These are phyloP conservation scores for Echium plantagineum DNA, from an alignment of 257 asterid genomes.

Conservation along the genomic window DNA sequence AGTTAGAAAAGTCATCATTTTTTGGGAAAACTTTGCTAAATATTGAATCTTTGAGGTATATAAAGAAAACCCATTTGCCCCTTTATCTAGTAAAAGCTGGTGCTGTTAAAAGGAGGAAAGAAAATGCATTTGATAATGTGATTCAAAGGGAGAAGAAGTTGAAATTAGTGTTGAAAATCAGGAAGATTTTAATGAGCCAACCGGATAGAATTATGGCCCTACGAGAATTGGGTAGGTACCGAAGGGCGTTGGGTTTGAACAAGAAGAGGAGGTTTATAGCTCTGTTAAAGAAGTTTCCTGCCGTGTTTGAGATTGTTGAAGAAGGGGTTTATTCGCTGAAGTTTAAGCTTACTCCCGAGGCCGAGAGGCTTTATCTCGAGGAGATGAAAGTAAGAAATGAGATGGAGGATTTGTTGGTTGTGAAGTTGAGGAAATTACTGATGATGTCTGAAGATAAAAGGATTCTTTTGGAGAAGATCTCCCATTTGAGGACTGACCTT, in stretches of 20 bases:
- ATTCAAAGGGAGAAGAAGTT: slow-evolving; percentile 96
- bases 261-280: slow-evolving; percentile 71
- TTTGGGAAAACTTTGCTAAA: slow-evolving; percentile 34
- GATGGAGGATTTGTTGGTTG: slow-evolving; percentile 83
- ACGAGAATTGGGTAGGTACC: slow-evolving; percentile 67
- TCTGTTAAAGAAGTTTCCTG: slow-evolving; percentile 70
- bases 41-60: slow-evolving; percentile 15
- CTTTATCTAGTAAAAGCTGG: slow-evolving; percentile 43
- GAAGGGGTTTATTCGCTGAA: slow-evolving; percentile 81
- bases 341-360: slow-evolving; percentile 80
- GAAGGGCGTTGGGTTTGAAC: slow-evolving; percentile 59
- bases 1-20: slow-evolving; percentile 35
- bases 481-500: slow-evolving; percentile 73
- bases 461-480: slow-evolving; percentile 83
- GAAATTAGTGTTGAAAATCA: slow-evolving; percentile 66
- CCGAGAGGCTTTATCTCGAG: slow-evolving; percentile 86
- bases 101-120: slow-evolving; percentile 85
- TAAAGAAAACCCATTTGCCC: slow-evolving; percentile 22
- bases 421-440: slow-evolving; percentile 74
- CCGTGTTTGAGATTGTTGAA: slow-evolving; percentile 89
- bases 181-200: slow-evolving; percentile 79
- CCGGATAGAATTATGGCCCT: slow-evolving; percentile 79
- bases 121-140: slow-evolving; percentile 79
- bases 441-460: slow-evolving; percentile 93
- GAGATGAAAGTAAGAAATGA: slow-evolving; percentile 73